Evolutionary conservation across 2,329 filamentous ascomycete species (phyloP).

Genomic region (Plectosphaerella plurivora): DNA sequence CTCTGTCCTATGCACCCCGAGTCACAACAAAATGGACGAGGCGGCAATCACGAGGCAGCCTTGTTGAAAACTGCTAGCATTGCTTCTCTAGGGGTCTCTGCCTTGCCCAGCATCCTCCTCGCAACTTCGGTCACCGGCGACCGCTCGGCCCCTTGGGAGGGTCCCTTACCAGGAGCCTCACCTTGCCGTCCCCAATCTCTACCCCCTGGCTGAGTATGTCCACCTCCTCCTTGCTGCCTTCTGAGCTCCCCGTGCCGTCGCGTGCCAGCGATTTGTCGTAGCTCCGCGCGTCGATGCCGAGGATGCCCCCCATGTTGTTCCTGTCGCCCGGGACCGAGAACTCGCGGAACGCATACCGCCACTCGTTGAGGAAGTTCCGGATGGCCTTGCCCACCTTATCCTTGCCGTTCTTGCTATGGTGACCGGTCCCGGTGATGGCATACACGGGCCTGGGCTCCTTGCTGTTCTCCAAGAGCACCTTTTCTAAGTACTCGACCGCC

Average conservation of each 20-base stretch:
- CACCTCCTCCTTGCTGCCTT: constrained; percentile 37
- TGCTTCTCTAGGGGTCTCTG: not conserved
- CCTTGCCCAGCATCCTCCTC: constrained; percentile 2
- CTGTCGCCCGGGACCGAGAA: constrained; percentile 95
- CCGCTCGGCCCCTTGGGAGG: constrained; percentile 53
- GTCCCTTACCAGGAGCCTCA: constrained; percentile 59
- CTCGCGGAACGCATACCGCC: constrained; percentile 92
- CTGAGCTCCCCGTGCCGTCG: constrained; percentile 35
- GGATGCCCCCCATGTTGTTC: constrained; percentile 72
- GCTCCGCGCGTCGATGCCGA: constrained; percentile 63
- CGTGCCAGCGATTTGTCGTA: constrained; percentile 58
- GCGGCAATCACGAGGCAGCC: no score
- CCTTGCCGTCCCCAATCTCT: constrained; percentile 64
- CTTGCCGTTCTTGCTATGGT: constrained; percentile 98
- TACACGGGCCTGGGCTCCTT: constrained; percentile 75
- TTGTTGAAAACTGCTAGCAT: no score
- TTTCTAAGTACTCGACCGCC: constrained; percentile 89
- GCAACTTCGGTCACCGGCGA: constrained; percentile 31
- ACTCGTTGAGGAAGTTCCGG: constrained; percentile 86
- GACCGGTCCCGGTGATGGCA: constrained; percentile 92
- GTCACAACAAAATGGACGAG: no score
- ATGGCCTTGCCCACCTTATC: constrained; percentile 97
- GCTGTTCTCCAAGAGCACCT: constrained; percentile 78
- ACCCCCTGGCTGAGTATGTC: constrained; percentile 63
- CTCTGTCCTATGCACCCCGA: no score